Conservation (phyloP, 805 yeast genomes). For the Metschnikowia shivogae region DNA sequence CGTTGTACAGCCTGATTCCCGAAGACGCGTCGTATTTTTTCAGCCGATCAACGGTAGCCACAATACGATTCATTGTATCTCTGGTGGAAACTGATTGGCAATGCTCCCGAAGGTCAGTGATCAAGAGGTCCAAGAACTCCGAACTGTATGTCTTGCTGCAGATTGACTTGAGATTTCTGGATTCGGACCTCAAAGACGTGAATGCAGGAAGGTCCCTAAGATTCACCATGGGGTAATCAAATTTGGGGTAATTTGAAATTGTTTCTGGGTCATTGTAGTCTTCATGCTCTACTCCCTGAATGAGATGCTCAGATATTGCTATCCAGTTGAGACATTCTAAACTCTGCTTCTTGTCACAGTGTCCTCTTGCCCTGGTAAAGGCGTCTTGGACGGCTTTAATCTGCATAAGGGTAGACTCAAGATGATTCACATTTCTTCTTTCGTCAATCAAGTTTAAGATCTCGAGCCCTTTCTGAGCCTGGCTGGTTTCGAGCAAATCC, state of each 20-base stretch:
- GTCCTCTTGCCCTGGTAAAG: constrained; percentile 40
- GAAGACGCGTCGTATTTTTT: constrained; percentile 16
- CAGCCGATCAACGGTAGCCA: constrained; percentile 24
- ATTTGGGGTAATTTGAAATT: constrained; percentile 18
- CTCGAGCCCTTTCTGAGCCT: constrained; percentile 48
- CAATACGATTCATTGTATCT: constrained; percentile 51
- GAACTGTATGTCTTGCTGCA: constrained; percentile 67
- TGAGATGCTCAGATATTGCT: constrained; percentile 52
- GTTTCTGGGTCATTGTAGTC: constrained; percentile 17
- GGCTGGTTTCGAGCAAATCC: constrained; percentile 41
- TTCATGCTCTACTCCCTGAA: constrained; percentile 41
- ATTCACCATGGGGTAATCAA: constrained; percentile 34
- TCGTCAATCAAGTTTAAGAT: constrained; percentile 48
- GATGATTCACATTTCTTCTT: constrained; percentile 53
- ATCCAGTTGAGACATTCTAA: constrained; percentile 55
- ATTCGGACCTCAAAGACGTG: constrained; percentile 44
- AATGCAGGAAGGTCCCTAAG: constrained; percentile 49
- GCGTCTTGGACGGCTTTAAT: constrained; percentile 35
- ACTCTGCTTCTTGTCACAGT: constrained; percentile 43
- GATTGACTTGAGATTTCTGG: constrained; percentile 53
- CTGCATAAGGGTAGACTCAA: constrained; percentile 62
- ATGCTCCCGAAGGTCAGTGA: constrained; percentile 60
- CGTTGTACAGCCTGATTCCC: constrained; percentile 34
- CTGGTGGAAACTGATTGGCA: constrained; percentile 44
- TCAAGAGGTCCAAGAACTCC: constrained; percentile 50